Percentiles rank a stretch among this genome's conserved stretches.
Evolutionary conservation across 2,329 filamentous ascomycete genomes (phyloP).

Genomic region (Epicoccum nigrum): DNA sequence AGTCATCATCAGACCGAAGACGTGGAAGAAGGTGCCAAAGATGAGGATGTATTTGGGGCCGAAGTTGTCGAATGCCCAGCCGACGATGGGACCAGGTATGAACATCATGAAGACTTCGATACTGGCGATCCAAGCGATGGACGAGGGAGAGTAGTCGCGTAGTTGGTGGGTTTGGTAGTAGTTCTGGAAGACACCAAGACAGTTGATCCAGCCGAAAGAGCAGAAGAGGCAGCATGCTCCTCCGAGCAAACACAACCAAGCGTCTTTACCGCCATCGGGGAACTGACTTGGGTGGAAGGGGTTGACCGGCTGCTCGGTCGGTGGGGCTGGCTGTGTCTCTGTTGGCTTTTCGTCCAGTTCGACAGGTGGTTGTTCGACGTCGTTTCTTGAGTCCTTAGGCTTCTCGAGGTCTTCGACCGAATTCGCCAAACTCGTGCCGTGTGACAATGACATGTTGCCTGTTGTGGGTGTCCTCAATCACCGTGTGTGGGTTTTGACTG

Average conservation of each 20-base stretch:
- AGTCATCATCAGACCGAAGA: conserved; percentile 69
- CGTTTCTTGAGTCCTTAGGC: conserved; percentile 4
- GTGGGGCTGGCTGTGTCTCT: conserved; percentile 7
- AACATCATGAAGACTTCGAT: conserved; percentile 58
- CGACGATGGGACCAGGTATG: conserved; percentile 64
- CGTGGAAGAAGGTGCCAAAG: conserved; percentile 60
- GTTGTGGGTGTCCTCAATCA: neutral
- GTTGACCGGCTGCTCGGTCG: conserved; percentile 20
- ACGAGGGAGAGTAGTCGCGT: conserved; percentile 44
- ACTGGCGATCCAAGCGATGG: conserved; percentile 56
- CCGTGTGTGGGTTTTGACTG: neutral
- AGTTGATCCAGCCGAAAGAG: conserved; percentile 53
- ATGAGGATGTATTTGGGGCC: conserved; percentile 64
- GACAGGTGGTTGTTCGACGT: conserved; percentile 24
- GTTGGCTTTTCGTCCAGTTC: conserved; percentile 21
- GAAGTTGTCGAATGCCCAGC: conserved; percentile 67
- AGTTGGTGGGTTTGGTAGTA: conserved; percentile 56
- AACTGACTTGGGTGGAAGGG: conserved; percentile 42
- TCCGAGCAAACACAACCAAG: conserved; percentile 42
- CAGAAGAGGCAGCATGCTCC: conserved; percentile 38
- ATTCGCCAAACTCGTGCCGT: conserved; percentile 16
- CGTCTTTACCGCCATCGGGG: conserved; percentile 47
- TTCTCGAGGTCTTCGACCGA: conserved; percentile 28
- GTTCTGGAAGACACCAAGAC: conserved; percentile 54
- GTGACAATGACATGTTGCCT: conserved; percentile 11